Conservation (phyloP, 1,139 yeast species). For the Suhomyces choctaworum region DNA sequence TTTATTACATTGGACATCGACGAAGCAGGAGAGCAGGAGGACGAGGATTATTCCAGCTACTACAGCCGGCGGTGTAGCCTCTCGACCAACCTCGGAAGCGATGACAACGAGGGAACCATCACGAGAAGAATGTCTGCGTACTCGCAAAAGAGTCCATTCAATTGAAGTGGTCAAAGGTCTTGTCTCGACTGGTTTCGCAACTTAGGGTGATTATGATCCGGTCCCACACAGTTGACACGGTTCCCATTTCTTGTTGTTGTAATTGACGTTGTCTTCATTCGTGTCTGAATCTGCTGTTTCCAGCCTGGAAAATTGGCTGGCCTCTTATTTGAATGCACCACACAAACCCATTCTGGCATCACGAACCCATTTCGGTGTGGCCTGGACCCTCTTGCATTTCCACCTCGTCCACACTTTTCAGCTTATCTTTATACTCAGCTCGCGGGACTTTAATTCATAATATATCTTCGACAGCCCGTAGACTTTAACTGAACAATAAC, state of each 20-base stretch:
- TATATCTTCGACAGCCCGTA: too few relatives aligned
- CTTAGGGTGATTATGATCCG: neutral
- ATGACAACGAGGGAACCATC: conserved; percentile 13
- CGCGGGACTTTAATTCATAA: too few relatives aligned
- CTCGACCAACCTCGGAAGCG: conserved; percentile 10
- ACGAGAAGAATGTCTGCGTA: conserved; percentile 13
- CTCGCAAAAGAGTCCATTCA: conserved; percentile 20
- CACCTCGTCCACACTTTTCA: too few relatives aligned
- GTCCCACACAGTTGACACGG: neutral
- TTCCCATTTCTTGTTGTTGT: neutral
- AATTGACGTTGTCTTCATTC: too few relatives aligned
- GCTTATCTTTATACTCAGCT: too few relatives aligned
- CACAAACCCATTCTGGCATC: too few relatives aligned
- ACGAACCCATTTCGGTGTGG: too few relatives aligned
- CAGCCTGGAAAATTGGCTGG: too few relatives aligned
- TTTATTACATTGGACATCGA: conserved; percentile 27
- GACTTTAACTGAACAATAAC: too few relatives aligned
- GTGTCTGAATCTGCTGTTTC: too few relatives aligned
- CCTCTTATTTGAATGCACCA: too few relatives aligned
- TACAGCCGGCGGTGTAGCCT: conserved; percentile 9
- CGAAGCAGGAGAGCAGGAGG: conserved; percentile 32
- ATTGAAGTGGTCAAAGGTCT: conserved; percentile 3
- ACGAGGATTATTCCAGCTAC: conserved; percentile 12
- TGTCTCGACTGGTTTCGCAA: neutral
- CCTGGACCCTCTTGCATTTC: too few relatives aligned